phyloP scores from a whole-genome alignment of 1,284 basidiomycete genomes.

The Ganoderma sinense region DNA sequence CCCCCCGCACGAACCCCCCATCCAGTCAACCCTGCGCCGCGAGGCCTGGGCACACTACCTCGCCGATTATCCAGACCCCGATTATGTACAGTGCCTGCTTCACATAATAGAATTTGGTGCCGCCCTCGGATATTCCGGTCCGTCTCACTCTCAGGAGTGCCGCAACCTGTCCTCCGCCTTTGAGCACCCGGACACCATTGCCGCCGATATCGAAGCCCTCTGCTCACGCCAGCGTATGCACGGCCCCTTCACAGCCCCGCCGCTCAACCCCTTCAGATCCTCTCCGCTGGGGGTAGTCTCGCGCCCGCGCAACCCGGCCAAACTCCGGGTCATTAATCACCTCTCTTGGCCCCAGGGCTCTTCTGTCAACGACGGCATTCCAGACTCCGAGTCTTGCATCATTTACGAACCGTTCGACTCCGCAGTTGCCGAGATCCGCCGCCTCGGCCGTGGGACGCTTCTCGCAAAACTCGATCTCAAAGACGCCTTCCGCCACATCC shows the following conservation, averaged over 20 bases:
- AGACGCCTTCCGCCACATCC: slow-evolving; percentile 46
- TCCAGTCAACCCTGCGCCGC: slow-evolving; percentile 1
- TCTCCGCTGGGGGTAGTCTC: slow-evolving; percentile 41
- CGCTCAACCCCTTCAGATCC: slow-evolving; percentile 32
- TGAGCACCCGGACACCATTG: slow-evolving; percentile 6
- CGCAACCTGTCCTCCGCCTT: slow-evolving; percentile 10
- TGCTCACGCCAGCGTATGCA: slow-evolving; percentile 8
- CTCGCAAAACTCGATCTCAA: slow-evolving; percentile 49
- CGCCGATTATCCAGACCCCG: slow-evolving; percentile 12
- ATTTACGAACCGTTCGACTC: slow-evolving; percentile 35
- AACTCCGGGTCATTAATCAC: slow-evolving; percentile 44
- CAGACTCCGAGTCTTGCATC: slow-evolving; percentile 41
- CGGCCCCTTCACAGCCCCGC: slow-evolving; percentile 39
- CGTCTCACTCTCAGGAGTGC: neutral
- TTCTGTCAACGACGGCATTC: slow-evolving; percentile 49
- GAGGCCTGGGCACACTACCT: slow-evolving; percentile 14
- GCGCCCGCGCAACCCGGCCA: slow-evolving; percentile 36
- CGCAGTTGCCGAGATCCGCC: slow-evolving; percentile 15
- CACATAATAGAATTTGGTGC: slow-evolving; percentile 21
- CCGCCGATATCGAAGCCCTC: slow-evolving; percentile 13
- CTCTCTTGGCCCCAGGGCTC: slow-evolving; percentile 44
- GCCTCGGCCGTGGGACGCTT: slow-evolving; percentile 38
- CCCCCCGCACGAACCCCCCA: neutral
- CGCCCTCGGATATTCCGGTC: slow-evolving; percentile 9
- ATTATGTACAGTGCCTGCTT: slow-evolving; percentile 14